Conservation (phyloP, 257 asterid species). For the Fraxinus quadrangulata region DNA sequence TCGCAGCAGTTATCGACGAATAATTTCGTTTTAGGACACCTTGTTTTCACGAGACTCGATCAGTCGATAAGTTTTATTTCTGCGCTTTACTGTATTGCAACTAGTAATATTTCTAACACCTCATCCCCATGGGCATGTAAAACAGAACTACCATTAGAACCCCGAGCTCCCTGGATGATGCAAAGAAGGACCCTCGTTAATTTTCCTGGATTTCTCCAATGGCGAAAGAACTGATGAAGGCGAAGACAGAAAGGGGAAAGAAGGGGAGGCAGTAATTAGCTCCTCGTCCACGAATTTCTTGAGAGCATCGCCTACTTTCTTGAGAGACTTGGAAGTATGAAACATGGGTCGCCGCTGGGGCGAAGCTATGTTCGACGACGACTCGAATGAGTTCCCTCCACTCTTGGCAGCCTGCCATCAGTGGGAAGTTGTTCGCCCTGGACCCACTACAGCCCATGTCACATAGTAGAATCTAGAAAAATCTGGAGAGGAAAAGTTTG, state of each 20-base stretch:
- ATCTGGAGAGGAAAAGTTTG: constrained; percentile 21
- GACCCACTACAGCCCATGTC: constrained; percentile 87
- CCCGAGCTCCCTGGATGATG: not conserved
- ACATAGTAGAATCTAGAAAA: constrained; percentile 20
- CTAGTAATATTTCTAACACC: too few species aligned
- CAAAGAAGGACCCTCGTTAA: not conserved
- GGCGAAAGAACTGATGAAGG: too few species aligned
- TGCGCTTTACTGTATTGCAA: too few species aligned
- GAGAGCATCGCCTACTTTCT: constrained; percentile 87
- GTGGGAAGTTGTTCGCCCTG: constrained; percentile 66
- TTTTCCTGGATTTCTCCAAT: constrained; percentile 23
- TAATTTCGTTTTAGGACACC: too few species aligned
- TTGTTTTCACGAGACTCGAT: too few species aligned
- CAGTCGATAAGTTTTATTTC: too few species aligned
- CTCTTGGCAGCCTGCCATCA: constrained; percentile 85
- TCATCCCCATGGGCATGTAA: constrained; percentile 30
- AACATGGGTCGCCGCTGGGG: constrained; percentile 89
- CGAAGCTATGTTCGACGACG: constrained; percentile 88
- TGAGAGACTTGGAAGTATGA: constrained; percentile 78
- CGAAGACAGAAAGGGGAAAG: constrained; percentile 67
- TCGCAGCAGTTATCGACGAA: too few species aligned
- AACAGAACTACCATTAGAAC: not conserved
- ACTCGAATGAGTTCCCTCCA: constrained; percentile 71
- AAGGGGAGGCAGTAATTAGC: constrained; percentile 48
- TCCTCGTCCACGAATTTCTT: constrained; percentile 90